phyloP scores from a whole-genome alignment of 2,329 filamentous ascomycete species.

The Lithohypha guttulata region DNA sequence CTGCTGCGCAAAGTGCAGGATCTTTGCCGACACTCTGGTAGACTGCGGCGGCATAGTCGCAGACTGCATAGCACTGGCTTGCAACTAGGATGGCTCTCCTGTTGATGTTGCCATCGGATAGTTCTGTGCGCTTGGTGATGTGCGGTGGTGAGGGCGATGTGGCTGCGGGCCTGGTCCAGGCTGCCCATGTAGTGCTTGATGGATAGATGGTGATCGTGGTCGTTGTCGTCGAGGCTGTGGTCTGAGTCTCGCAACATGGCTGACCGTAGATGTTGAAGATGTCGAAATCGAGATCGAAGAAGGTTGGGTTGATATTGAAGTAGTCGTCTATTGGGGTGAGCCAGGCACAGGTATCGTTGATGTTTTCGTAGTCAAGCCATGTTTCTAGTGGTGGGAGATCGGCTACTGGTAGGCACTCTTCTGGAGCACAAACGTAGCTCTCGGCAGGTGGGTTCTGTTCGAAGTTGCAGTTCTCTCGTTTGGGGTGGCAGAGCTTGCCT shows the following conservation, averaged over 20 bases:
- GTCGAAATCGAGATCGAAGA: conserved; percentile 52
- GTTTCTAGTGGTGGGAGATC: conserved; percentile 16
- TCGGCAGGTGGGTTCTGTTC: conserved; percentile 30
- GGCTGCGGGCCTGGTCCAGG: background rate
- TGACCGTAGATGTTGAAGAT: conserved; percentile 39
- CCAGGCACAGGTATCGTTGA: conserved; percentile 12
- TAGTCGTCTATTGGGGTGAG: conserved; percentile 31
- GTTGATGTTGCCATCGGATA: background rate
- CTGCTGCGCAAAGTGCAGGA: background rate
- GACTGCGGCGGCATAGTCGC: background rate
- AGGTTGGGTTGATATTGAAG: conserved; percentile 53
- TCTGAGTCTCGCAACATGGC: conserved; percentile 13
- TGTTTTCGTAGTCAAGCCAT: conserved; percentile 11
- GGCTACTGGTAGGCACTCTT: conserved; percentile 30
- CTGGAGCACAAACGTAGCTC: conserved; percentile 30
- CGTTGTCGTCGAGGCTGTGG: conserved; percentile 9
- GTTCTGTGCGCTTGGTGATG: conserved; percentile 5
- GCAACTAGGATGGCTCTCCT: background rate
- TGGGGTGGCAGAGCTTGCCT: conserved; percentile 32
- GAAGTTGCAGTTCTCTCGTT: conserved; percentile 30
- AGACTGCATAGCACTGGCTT: conserved; percentile 2
- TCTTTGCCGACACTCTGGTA: conserved; percentile 2
- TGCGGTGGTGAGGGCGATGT: conserved; percentile 2
- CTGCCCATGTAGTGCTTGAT: background rate
- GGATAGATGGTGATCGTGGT: background rate